Percentiles rank a stretch among this genome's conserved stretches.
phyloP scores from a whole-genome alignment of 805 yeast genomes.

The Cyberlindnera misumaiensis region DNA sequence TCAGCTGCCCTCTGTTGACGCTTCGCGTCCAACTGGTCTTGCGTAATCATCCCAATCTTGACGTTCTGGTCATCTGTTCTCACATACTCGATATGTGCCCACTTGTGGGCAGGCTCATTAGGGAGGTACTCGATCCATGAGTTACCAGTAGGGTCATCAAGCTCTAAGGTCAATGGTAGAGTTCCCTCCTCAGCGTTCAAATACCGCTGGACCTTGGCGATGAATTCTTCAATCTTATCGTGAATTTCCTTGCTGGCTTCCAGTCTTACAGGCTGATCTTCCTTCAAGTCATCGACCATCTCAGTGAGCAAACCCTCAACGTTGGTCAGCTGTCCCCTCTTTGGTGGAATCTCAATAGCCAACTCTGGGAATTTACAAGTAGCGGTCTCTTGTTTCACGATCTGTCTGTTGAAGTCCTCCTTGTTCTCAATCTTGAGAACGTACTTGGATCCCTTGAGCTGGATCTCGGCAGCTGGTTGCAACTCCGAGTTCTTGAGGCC shows the following conservation, averaged over 20 bases:
- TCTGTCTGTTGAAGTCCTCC: slow-evolving; percentile 81
- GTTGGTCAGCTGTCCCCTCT: slow-evolving; percentile 87
- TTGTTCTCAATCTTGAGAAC: slow-evolving; percentile 57
- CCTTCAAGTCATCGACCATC: slow-evolving; percentile 71
- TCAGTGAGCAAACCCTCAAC: slow-evolving; percentile 84
- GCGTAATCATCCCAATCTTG: slow-evolving; percentile 68
- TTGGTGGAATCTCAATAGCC: slow-evolving; percentile 92
- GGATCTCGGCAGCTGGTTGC: slow-evolving; percentile 92
- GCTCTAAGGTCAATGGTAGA: slow-evolving; percentile 67
- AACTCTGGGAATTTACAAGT: slow-evolving; percentile 72
- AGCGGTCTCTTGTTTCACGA: slow-evolving; percentile 86
- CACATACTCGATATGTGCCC: slow-evolving; percentile 77
- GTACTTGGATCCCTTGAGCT: slow-evolving; percentile 79
- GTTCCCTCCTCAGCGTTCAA: slow-evolving; percentile 61
- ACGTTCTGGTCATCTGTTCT: slow-evolving; percentile 88
- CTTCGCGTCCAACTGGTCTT: slow-evolving; percentile 42
- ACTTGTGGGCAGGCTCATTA: slow-evolving; percentile 81
- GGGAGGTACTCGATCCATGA: slow-evolving; percentile 92
- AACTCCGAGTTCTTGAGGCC: slow-evolving; percentile 85
- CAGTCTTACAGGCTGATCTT: slow-evolving; percentile 79
- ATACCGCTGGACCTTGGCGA: slow-evolving; percentile 50
- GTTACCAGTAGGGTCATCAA: slow-evolving; percentile 96
- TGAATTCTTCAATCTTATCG: slow-evolving; percentile 67
- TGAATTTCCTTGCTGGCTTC: slow-evolving; percentile 66
- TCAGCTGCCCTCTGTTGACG: slow-evolving; percentile 18